Evolutionary conservation across 768 basidiomycete species (phyloP), one percentile per base, ranked within the genome.

Genomic region (Pisolithus albus): DNA sequence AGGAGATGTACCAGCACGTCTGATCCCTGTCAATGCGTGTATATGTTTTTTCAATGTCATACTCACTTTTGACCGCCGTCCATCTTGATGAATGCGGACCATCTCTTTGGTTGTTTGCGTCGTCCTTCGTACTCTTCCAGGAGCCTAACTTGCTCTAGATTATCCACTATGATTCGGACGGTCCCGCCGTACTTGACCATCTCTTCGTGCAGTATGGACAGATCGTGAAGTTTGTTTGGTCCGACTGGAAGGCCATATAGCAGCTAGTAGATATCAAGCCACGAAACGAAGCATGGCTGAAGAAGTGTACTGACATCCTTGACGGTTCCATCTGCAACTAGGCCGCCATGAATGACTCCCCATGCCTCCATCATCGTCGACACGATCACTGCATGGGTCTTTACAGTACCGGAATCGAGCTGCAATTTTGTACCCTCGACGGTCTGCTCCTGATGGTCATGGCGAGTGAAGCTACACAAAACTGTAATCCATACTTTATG

Each of bases 321-420:
- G 21, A 92, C 83, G 2, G 76, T 79, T 2, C 81, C 82, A 53
- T 91, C 87, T 9, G 78, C 73, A 19, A 88, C 78, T 44, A 91
- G 66, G 11, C 87, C 88, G 5, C 75, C 76, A 45, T 74, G 73
- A 18, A 87, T 75, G 7, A 92, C 75, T 52, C 82, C 74, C 83
- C 87, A 88, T 5, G 86, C 85, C 65, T 93, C 92, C 75, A 84
- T 80, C 56, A 92, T 58, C 3, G 88, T 92, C n/a, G 88, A 92
- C 7, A 87, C 85, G 26, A 88, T 76, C 32, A 92, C 79, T 5
- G 84, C 81, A 46, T 76, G 69, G 10, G 80, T 83, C 48, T 66
- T 74, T 43, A 77, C 76, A 39, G 70, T 74, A 39, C 64, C 63
- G 6, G 86, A 82, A 43, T 72, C 60, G 3, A 91, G 74, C 61